Evolutionary conservation across 2,329 filamentous ascomycete genomes (phyloP).

Genomic region (Sclerotinia spermophila): DNA sequence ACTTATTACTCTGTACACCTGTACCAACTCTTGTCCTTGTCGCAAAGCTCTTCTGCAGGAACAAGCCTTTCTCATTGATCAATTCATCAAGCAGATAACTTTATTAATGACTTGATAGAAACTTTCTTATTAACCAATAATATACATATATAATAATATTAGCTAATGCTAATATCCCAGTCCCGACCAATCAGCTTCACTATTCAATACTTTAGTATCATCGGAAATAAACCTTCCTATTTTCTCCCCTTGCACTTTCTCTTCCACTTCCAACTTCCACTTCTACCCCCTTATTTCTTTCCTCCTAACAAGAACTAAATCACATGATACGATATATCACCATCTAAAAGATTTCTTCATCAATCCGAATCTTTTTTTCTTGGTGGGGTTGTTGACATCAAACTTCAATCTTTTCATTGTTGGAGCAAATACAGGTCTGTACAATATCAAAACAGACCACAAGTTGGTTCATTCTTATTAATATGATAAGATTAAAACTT

Average conservation of each 20-base stretch:
- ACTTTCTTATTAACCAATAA: background rate
- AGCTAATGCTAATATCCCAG: background rate
- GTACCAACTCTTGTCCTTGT: background rate
- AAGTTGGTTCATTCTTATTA: conserved; percentile 2
- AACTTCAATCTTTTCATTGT: background rate
- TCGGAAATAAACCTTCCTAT: background rate
- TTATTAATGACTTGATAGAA: too few relatives aligned
- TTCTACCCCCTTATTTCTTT: background rate
- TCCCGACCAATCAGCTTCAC: background rate
- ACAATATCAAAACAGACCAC: background rate
- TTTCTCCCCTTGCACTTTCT: background rate
- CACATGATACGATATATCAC: background rate
- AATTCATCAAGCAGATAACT: background rate
- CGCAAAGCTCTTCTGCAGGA: background rate
- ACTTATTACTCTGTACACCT: background rate
- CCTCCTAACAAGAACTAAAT: background rate
- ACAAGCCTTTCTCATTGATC: background rate
- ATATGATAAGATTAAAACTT: background rate
- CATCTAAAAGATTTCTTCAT: background rate
- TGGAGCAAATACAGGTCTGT: background rate
- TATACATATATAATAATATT: background rate
- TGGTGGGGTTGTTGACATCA: background rate
- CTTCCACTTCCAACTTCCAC: background rate
- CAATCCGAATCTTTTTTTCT: background rate
- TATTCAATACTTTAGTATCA: too few relatives aligned